Evolutionary conservation across 768 basidiomycete genomes (phyloP), one percentile per base, ranked within the genome.

Genomic region (Hydnomerulius pinastri): DNA sequence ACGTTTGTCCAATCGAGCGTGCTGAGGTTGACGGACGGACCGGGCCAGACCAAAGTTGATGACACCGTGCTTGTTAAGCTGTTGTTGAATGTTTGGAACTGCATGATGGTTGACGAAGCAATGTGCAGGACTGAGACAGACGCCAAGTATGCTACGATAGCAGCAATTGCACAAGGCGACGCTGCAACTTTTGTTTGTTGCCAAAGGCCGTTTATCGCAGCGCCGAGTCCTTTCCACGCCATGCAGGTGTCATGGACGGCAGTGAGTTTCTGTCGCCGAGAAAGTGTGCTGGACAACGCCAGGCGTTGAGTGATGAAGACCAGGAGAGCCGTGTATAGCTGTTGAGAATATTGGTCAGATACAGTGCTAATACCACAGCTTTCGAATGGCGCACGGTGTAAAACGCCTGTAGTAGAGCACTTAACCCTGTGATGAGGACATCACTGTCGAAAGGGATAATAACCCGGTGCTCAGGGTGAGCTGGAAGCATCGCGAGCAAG

Each of bases 221-320:
- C 52, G 3, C 64, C 64, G 27, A 65, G 48, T 5, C 64, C 64
- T 1, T 41, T 45, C 64, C 64, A 65, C 2, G 64, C 57, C 2
- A 46, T 27, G 2, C 24, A 43, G 9, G 51, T 46, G 18, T 65
- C 64, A 12, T 65, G 64, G 1, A 54, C 29, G 0, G 51, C 50
- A 4, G 62, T 60, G 32, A 65, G 54, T 4, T 40, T 62, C 37
- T 51, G 60, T 4, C 25, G 20, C 15, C 29, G 37, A 1, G 21
- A 3, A 32, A 64, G 43, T 21, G 21, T 36, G 4, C 43, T 28
- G 8, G 52, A 48, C 36, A 60, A 17, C 20, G 48, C 48, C 4
- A 62, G 55, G 8, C 28, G 49, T 27, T 60, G 61, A 1, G 51
- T 59, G 1, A 49, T 11, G 17, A 54, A 17, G 2, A 65, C 58